A percentile compares a stretch with the other conserved stretches of the same genome.
Evolutionary conservation across 768 basidiomycete genomes (phyloP).

Genomic region (Filobasidium floriforme): DNA sequence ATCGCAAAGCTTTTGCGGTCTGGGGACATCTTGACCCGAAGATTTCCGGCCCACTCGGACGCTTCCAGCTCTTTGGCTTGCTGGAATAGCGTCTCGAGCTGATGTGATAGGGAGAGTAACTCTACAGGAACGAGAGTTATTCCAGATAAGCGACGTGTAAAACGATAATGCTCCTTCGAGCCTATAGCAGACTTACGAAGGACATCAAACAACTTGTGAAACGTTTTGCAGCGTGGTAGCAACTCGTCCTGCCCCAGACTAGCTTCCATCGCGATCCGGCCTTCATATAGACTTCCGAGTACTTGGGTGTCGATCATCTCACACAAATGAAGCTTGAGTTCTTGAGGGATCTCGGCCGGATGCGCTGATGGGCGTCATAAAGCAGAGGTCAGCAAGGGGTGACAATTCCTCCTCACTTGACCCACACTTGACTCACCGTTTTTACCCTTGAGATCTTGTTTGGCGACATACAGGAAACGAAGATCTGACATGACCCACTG

Average conservation of each 20-base stretch:
- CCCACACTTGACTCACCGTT: neutral
- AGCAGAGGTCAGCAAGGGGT: neutral
- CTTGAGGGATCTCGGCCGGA: neutral
- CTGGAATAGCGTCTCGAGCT: neutral
- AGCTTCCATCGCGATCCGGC: neutral
- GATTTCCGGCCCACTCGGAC: neutral
- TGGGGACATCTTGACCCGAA: neutral
- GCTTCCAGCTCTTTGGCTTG: neutral
- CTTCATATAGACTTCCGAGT: neutral
- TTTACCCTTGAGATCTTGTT: constrained; percentile 14
- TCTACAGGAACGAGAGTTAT: neutral
- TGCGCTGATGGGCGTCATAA: neutral
- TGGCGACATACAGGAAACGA: constrained; percentile 14
- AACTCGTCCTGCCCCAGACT: neutral
- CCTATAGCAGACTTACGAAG: neutral
- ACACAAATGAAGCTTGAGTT: neutral
- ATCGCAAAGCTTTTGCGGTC: constrained; percentile 2
- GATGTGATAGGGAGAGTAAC: constrained; percentile 1
- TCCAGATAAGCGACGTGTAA: neutral
- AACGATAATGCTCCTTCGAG: neutral
- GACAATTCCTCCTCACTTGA: neutral
- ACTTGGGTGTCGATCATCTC: neutral
- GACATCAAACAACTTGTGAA: neutral
- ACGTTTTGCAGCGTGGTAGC: neutral
- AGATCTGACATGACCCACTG: constrained; percentile 18